These are phyloP conservation scores for Gillenia trifoliata DNA, from an alignment of 306 rosid genomes.

Conservation along the genomic window DNA sequence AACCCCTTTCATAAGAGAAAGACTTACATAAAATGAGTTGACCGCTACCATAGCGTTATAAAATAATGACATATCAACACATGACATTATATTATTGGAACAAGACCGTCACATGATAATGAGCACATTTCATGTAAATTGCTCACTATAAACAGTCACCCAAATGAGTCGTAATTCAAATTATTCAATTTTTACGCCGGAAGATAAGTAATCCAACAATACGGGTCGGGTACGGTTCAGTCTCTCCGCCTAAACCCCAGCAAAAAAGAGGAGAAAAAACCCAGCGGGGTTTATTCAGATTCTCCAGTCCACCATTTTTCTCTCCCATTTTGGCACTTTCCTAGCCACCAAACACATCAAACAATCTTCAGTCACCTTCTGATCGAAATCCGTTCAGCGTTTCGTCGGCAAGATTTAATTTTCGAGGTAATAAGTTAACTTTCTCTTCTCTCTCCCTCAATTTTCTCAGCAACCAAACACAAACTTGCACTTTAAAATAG, in stretches of 20 bases:
- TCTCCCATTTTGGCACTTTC: background rate
- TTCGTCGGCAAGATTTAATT: background rate
- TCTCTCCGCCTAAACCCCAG: background rate
- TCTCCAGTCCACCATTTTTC: background rate
- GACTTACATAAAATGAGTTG: too few species aligned
- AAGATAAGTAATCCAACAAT: background rate
- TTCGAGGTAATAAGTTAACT: background rate
- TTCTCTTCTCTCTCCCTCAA: background rate
- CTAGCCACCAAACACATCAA: background rate
- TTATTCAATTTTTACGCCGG: too few species aligned
- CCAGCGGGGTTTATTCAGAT: background rate
- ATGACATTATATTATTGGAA: too few species aligned
- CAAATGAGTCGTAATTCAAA: too few species aligned
- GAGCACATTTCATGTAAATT: too few species aligned
- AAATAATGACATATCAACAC: too few species aligned
- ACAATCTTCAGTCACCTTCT: too few species aligned
- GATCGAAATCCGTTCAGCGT: background rate
- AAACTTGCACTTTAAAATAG: background rate
- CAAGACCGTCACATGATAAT: fast-evolving
- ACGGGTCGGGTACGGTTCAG: background rate
- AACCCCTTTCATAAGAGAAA: too few species aligned
- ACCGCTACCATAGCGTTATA: too few species aligned
- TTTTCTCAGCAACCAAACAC: background rate
- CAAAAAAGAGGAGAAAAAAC: background rate
- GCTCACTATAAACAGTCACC: fast-evolving